Evolutionary conservation across 176 grass and related monocot species (phyloP).

Genomic region (Oryza meridionalis): DNA sequence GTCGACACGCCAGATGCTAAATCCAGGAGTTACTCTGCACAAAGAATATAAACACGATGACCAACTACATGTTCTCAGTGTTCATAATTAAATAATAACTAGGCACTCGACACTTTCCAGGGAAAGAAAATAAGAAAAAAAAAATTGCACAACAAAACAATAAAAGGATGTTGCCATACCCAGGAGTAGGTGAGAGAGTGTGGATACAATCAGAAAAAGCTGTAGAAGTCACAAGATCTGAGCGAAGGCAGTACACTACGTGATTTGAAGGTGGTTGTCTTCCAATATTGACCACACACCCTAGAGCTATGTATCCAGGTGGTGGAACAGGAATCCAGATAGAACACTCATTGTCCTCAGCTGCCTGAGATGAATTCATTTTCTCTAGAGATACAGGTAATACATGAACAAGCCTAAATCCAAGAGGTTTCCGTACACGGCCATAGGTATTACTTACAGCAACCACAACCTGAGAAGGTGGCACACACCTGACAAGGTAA

Average conservation of each 20-base stretch:
- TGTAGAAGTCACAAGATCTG: constrained; percentile 81
- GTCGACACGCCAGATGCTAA: constrained; percentile 91
- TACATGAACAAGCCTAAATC: constrained; percentile 74
- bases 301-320: constrained; percentile 79
- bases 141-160: constrained; percentile 26
- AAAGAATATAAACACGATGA: constrained; percentile 28
- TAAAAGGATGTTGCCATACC: constrained; percentile 50
- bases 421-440: constrained; percentile 90
- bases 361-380: constrained; percentile 26
- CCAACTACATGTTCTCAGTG: not conserved
- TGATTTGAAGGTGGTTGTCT: constrained; percentile 82
- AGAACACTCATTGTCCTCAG: constrained; percentile 69
- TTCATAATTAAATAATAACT: not conserved
- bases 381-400: constrained; percentile 55
- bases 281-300: constrained; percentile 84
- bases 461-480: constrained; percentile 94
- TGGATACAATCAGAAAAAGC: constrained; percentile 79
- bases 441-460: constrained; percentile 93
- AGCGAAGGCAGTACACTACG: constrained; percentile 85
- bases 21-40: constrained; percentile 58
- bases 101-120: constrained; percentile 11
- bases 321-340: constrained; percentile 91
- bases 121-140: constrained; percentile 23
- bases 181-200: constrained; percentile 48
- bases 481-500: constrained; percentile 63